Conservation (phyloP, 179 eudicot species). For the Vitellaria paradoxa region DNA sequence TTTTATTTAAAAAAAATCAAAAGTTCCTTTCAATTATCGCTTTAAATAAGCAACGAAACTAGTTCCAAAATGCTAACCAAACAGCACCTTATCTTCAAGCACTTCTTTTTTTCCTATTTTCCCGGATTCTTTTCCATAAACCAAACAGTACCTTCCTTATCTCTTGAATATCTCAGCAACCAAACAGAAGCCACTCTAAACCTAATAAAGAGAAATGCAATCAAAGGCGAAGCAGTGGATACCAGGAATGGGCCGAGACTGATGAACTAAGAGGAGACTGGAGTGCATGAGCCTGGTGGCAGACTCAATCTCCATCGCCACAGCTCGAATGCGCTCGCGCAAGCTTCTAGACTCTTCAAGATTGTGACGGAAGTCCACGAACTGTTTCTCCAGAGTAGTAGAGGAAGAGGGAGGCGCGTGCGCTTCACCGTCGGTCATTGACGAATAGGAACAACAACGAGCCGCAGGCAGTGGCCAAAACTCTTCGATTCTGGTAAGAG, state of each 20-base stretch:
- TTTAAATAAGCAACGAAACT: neutral
- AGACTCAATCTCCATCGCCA: slow-evolving; percentile 72
- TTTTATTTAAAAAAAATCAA: too few species aligned
- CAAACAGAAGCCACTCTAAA: too few species aligned
- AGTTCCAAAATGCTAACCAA: slow-evolving; percentile 4
- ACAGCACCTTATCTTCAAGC: neutral
- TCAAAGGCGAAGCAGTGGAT: neutral
- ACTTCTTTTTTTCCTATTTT: neutral
- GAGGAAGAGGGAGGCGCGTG: slow-evolving; percentile 26
- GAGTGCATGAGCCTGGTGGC: slow-evolving; percentile 67
- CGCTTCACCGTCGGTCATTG: slow-evolving; percentile 47
- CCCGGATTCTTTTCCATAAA: too few species aligned
- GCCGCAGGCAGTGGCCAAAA: slow-evolving; percentile 7
- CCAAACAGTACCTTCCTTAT: too few species aligned
- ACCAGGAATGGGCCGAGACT: slow-evolving; percentile 78
- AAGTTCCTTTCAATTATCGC: neutral
- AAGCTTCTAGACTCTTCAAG: slow-evolving; percentile 65
- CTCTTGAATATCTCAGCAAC: too few species aligned
- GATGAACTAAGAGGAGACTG: slow-evolving; percentile 74
- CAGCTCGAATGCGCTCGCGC: slow-evolving; percentile 63
- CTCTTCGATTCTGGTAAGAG: slow-evolving; percentile 1
- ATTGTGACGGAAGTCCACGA: slow-evolving; percentile 58
- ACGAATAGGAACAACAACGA: slow-evolving; percentile 19
- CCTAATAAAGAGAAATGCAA: too few species aligned
- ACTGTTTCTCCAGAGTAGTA: slow-evolving; percentile 53